phyloP scores from a whole-genome alignment of 2,329 filamentous ascomycete species.

The Talaromyces sp. region DNA sequence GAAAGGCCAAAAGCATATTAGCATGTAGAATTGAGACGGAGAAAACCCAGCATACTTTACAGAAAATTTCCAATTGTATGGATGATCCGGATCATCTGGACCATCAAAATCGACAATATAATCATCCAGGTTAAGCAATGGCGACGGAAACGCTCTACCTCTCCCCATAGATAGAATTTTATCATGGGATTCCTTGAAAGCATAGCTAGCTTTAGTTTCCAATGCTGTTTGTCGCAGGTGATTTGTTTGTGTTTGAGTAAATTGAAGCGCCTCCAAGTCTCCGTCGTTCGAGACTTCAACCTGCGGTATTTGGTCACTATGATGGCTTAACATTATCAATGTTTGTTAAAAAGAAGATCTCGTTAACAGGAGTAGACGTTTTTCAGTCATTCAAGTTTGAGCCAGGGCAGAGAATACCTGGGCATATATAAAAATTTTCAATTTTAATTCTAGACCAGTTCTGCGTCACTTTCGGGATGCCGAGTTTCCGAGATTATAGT shows the following conservation, averaged over 20 bases:
- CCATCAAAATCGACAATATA: conserved; percentile 54
- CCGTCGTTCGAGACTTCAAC: background rate
- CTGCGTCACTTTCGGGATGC: background rate
- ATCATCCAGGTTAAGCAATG: conserved; percentile 43
- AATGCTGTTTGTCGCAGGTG: background rate
- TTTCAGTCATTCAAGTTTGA: no score
- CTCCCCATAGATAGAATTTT: background rate
- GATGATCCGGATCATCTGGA: conserved; percentile 45
- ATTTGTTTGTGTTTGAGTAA: background rate
- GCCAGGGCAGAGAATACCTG: background rate
- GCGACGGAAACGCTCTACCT: conserved; percentile 44
- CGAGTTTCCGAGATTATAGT: background rate
- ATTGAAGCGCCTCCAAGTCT: background rate
- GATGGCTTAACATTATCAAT: background rate
- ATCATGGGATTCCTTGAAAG: background rate
- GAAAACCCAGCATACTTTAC: conserved; percentile 33
- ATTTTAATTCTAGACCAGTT: background rate
- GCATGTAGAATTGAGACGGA: background rate
- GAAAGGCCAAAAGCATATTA: background rate
- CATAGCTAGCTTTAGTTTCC: background rate
- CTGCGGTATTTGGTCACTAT: background rate
- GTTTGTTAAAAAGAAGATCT: background rate
- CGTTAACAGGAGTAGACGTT: background rate
- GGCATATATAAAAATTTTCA: background rate
- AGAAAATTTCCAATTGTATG: conserved; percentile 47